phyloP scores from a whole-genome alignment of 1,284 basidiomycete genomes.

The Sporisorium graminicola region DNA sequence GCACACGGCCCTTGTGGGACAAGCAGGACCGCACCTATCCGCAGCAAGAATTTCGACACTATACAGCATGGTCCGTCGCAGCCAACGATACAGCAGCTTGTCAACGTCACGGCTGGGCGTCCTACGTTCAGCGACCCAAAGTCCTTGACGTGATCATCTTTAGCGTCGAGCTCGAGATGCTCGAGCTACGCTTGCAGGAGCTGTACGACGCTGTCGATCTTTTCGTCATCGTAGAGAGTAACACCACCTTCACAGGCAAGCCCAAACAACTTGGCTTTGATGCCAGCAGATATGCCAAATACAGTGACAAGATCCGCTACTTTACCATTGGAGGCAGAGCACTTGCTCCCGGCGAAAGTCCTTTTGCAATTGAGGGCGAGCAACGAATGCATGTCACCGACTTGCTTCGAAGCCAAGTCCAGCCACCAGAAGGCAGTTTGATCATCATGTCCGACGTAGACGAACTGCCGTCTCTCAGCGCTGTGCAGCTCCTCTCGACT shows the following conservation, averaged over 20 bases:
- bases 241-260: constrained; percentile 65
- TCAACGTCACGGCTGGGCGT: constrained; percentile 75
- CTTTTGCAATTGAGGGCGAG: constrained; percentile 32
- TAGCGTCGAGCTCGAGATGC: constrained; percentile 77
- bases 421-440: constrained; percentile 65
- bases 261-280: constrained; percentile 30
- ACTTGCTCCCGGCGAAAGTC: constrained; percentile 17
- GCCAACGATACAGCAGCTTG: constrained; percentile 73
- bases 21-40: constrained; percentile 18
- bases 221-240: constrained; percentile 79
- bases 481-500: constrained; percentile 75
- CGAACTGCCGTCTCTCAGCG: constrained; percentile 76
- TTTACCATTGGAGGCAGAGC: constrained; percentile 23
- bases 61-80: constrained; percentile 74
- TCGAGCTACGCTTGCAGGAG: constrained; percentile 79
- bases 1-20: constrained; percentile 78
- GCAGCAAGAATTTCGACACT: constrained; percentile 73
- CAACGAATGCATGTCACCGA: constrained; percentile 17
- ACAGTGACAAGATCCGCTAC: constrained; percentile 25
- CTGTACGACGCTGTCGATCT: constrained; percentile 76
- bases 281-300: constrained; percentile 9
- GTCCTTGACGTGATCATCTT: constrained; percentile 47
- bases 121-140: constrained; percentile 11
- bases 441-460: constrained; percentile 80
- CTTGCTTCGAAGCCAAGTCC: constrained; percentile 7